Percentiles rank a stretch among this genome's conserved stretches.
Evolutionary conservation across 768 basidiomycete species (phyloP).

Genomic region (Multifurca ochricompacta): DNA sequence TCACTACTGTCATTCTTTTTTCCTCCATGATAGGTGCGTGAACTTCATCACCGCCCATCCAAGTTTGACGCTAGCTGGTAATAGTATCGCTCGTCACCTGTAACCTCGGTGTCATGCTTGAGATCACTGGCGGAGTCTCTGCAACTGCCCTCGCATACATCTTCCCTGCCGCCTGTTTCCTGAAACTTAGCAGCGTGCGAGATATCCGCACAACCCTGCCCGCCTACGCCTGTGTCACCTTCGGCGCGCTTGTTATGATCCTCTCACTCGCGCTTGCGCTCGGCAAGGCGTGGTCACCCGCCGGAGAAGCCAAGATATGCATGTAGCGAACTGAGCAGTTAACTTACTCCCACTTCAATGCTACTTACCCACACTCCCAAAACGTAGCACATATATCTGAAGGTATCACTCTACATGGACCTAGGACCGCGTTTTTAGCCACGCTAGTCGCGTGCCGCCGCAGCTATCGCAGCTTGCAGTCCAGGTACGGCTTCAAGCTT

Average conservation of each 20-base stretch:
- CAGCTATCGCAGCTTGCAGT: slow-evolving; percentile 8
- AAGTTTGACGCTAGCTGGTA: not conserved
- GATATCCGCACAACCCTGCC: slow-evolving; percentile 64
- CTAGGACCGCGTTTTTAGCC: slow-evolving; percentile 5
- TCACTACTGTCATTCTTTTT: slow-evolving; percentile 79
- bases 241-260: slow-evolving; percentile 70
- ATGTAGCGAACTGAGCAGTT: slow-evolving; percentile 29
- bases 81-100: slow-evolving; percentile 87
- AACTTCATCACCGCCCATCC: not conserved
- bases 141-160: slow-evolving; percentile 91
- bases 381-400: slow-evolving; percentile 11
- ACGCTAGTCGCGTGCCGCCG: not conserved
- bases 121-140: slow-evolving; percentile 95
- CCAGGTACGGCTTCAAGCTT: slow-evolving; percentile 33
- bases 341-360: not conserved
- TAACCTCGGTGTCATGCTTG: slow-evolving; percentile 96
- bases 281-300: slow-evolving; percentile 66
- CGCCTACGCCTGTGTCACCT: slow-evolving; percentile 61
- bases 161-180: slow-evolving; percentile 81
- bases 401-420: slow-evolving; percentile 11
- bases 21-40: slow-evolving; percentile 72
- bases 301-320: slow-evolving; percentile 68
- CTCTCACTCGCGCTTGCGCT: slow-evolving; percentile 74
- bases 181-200: slow-evolving; percentile 61
- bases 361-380: not conserved